Conservation (phyloP, 73 alveolate species). For the Paramecium primaurelia region DNA sequence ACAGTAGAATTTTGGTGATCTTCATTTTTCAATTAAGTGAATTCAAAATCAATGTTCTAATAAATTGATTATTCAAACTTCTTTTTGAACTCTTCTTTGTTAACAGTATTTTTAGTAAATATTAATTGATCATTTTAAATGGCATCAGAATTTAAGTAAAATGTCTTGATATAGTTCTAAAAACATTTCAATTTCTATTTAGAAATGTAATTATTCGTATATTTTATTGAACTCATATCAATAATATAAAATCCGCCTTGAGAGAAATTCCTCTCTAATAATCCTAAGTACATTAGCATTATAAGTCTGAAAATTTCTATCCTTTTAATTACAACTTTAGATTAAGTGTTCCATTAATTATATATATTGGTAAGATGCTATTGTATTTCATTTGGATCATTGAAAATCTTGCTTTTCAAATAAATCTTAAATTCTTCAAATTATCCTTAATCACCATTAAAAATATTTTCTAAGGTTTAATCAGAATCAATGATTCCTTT, state of each 20-base stretch:
- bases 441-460: background rate
- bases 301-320: background rate
- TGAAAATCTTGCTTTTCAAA: background rate
- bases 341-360: background rate
- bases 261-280: background rate
- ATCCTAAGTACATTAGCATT: background rate
- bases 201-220: background rate
- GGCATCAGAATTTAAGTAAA: background rate
- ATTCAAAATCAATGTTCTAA: background rate
- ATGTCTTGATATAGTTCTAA: background rate
- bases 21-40: background rate
- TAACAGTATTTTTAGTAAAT: background rate
- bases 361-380: background rate
- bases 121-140: background rate
- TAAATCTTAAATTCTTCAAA: background rate
- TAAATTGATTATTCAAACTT: background rate
- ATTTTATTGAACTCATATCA: background rate
- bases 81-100: background rate
- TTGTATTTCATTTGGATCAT: background rate
- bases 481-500: background rate
- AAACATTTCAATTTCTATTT: background rate
- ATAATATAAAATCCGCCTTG: background rate
- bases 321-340: background rate
- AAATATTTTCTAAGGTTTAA: background rate
- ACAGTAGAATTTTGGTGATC: background rate